These are phyloP conservation scores for Morella rubra DNA, from an alignment of 306 rosid species.

Conservation along the genomic window DNA sequence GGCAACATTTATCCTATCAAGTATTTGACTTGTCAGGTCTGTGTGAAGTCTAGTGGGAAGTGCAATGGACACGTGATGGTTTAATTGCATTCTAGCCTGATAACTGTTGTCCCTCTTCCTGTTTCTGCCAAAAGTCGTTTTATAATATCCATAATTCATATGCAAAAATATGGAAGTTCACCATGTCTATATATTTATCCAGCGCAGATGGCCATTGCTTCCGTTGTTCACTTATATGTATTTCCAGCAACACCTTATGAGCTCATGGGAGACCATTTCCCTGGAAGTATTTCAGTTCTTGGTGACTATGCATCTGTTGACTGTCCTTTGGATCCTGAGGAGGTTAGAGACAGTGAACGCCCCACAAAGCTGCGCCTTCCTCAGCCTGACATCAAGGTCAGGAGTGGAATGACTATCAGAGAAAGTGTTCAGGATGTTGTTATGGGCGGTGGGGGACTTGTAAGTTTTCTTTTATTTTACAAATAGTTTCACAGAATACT, in stretches of 20 bases:
- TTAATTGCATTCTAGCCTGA: background rate
- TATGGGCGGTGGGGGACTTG: conserved; percentile 87
- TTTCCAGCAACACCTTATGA: conserved; percentile 96
- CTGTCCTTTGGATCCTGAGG: conserved; percentile 96
- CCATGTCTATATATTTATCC: conserved; percentile 59
- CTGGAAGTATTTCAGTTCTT: conserved; percentile 87
- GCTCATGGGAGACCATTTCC: conserved; percentile 82
- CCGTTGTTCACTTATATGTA: conserved; percentile 89
- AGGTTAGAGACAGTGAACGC: conserved; percentile 95
- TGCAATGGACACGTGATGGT: background rate
- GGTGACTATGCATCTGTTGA: conserved; percentile 94
- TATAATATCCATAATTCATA: background rate
- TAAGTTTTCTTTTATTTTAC: conserved; percentile 47
- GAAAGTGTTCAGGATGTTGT: conserved; percentile 96
- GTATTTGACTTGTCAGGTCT: background rate
- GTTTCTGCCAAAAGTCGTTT: background rate
- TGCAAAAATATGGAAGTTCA: conserved; percentile 34
- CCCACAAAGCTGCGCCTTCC: conserved; percentile 97
- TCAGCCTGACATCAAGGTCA: conserved; percentile 59
- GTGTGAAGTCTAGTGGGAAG: background rate
- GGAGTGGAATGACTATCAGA: conserved; percentile 86
- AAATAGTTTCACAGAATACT: conserved; percentile 23
- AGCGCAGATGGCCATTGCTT: conserved; percentile 97
- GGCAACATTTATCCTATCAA: too few species aligned
- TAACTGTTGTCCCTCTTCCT: background rate